Base-by-base conservation (phyloP, 345 rosid species). In the Bruguiera parviflora region DNA sequence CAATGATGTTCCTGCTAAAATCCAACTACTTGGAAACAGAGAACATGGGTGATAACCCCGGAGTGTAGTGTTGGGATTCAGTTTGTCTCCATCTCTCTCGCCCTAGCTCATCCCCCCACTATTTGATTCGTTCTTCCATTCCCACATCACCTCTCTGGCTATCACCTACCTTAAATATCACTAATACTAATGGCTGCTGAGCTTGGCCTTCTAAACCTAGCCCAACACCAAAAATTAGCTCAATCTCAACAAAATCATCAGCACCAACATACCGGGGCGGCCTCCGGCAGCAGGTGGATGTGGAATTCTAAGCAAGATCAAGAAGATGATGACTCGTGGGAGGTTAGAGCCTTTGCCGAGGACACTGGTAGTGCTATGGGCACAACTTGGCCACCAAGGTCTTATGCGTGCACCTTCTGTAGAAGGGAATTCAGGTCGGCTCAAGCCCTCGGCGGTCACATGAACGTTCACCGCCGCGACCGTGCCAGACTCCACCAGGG, bases 391-490 rank as follows among this genome's bases (percentile, higher is more conserved):
- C 99, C 99, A 5, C 99, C 99, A 5, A 78, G 96, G 84, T 95
- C 96, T 46, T 95, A 95, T 75, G 83, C 92, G 63, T 95, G 99
- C 83, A 87, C 89, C 25, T 95, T 95, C 53, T 95, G 99, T 71
- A 75, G 96, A 71, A 86, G 96, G 64, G 99, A 91, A 78, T 95
- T 95, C 79, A 88, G 91, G 58, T 91, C 99, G 3, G 96, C 99
- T 58, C 99, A 95, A 82, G 99, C 97, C 69, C 87, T 95, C 52
- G 99, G 97, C 0, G 99, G 98, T 69, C 98, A 94, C 84, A 94
- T 94, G 98, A 94, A 94, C 49, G 96, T 94, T 58, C 98, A 91
- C 80, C 99, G 97, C 83, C 89, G 96, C 1, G 97, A 95, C 84
- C 87, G 97, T 0, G 90, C 97, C 58, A 78, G 83, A 64, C 91